Percentiles rank a stretch among this genome's conserved stretches.
phyloP scores from a whole-genome alignment of 176 grass and related monocot species.

The Triticum dicoccoides region DNA sequence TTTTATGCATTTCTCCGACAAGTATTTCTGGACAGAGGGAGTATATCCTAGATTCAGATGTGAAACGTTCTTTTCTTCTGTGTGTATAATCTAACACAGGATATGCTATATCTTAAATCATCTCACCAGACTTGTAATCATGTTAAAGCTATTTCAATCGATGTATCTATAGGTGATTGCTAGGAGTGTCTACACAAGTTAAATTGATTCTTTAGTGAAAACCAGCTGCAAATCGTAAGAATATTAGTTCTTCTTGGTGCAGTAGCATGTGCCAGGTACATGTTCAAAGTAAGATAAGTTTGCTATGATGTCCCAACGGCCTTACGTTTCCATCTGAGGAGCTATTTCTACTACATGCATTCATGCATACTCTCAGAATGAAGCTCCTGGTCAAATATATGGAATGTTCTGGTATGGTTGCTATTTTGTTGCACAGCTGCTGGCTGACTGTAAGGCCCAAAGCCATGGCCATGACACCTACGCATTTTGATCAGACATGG shows the following conservation, averaged over 20 bases:
- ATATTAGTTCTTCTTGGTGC: not conserved
- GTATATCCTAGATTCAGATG: not conserved
- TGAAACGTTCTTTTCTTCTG: slow-evolving; percentile 10
- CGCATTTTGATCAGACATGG: not conserved
- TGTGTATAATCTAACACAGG: not conserved
- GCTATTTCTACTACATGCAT: slow-evolving; percentile 1
- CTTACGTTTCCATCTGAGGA: not conserved
- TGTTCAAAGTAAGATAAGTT: slow-evolving; percentile 7
- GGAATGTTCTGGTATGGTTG: not conserved
- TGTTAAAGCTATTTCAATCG: not conserved
- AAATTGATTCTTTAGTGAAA: not conserved
- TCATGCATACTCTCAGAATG: not conserved
- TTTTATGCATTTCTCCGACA: too few species aligned
- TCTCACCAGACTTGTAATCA: not conserved
- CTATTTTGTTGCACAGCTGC: not conserved
- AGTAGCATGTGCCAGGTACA: not conserved
- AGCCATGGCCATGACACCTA: not conserved
- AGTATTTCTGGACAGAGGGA: too few species aligned
- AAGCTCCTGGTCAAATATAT: not conserved
- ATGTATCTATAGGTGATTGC: not conserved
- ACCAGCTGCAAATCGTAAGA: not conserved
- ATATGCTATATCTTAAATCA: not conserved
- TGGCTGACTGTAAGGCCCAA: not conserved
- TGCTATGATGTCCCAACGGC: not conserved
- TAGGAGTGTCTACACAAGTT: not conserved